phyloP scores from a whole-genome alignment of 2,329 filamentous ascomycete species.

The Penicillium polonicum region DNA sequence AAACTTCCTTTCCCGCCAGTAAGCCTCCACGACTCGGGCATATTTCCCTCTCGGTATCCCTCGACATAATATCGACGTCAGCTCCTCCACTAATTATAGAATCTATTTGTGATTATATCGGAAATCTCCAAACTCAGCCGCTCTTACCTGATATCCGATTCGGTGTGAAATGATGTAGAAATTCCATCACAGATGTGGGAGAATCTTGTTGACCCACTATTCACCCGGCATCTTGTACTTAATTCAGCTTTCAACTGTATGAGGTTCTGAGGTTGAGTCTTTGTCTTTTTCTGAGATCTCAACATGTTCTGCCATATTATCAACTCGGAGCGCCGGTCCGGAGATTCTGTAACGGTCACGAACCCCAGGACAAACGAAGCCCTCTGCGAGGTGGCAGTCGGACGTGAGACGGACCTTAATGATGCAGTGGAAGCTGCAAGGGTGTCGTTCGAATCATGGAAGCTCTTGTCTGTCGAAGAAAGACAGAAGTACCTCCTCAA shows the following conservation, averaged over 20 bases:
- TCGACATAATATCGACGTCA: neutral
- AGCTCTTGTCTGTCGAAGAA: neutral
- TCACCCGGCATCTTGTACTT: neutral
- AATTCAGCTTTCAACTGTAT: no score
- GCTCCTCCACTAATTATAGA: neutral
- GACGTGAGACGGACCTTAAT: neutral
- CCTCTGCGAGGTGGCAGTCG: neutral
- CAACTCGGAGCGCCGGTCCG: neutral
- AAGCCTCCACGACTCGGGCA: neutral
- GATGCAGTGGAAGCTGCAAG: neutral
- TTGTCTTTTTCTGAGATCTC: no score
- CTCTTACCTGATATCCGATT: neutral
- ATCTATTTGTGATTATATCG: neutral
- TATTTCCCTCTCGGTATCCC: neutral
- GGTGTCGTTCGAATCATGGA: neutral
- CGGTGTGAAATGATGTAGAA: neutral
- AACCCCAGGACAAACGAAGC: neutral
- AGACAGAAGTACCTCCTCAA: neutral
- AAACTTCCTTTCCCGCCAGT: neutral
- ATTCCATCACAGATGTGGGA: neutral
- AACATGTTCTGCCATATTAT: neutral
- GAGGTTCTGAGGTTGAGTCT: neutral
- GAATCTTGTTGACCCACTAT: neutral
- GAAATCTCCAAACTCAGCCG: neutral
- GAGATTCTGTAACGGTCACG: neutral